Evolutionary conservation across 2,329 filamentous ascomycete species (phyloP), one percentile per base, ranked within the genome.

Genomic region (Capronia epimyces): DNA sequence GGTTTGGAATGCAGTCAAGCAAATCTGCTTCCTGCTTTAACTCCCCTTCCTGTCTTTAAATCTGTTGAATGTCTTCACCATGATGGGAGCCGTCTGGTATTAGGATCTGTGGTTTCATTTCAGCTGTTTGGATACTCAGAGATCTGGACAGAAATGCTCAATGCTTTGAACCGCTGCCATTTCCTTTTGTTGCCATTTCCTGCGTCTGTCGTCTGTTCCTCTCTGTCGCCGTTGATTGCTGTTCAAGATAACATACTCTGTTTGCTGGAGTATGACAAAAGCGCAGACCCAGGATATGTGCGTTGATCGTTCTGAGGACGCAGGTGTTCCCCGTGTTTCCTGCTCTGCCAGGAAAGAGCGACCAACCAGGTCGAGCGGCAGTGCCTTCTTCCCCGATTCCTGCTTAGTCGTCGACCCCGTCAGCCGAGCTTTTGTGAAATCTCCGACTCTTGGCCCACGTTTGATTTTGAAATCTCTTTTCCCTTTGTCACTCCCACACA

Each of bases 331-430:
- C 31, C 31, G 9, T 13, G 31, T 34, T 16, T n/a, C 15, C 31
- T 34, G 24, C 31, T 34, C 5, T 13, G 9, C 13, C 9, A 6
- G 31, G 31, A 34, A n/a, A n/a, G 8, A 34, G 15, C 31, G 31
- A 7, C 31, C 1, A 10, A 34, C 6, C 31, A 29, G 27, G 27
- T 34, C 31, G 5, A 10, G 10, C 24, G 15, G 5, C n/a, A 1
- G 31, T 16, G 15, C 31, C 31, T 34, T 10, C 31, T n/a, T 18
- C 34, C 16, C 34, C 34, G 34, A 37, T 37, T 32, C 24, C 24
- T 32, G 48, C 48, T 50, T 50, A 41, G 48, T 50, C 48, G 48
- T 18, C 47, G 47, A 16, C 31, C 31, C 31, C 6, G 15, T 20
- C 15, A 20, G 34, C 15, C 7, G 34, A 37, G 18, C 15, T 5